A percentile compares a stretch with the other conserved stretches of the same genome.
phyloP scores from a whole-genome alignment of 345 rosid genomes.

The Gossypium ekmanianum region DNA sequence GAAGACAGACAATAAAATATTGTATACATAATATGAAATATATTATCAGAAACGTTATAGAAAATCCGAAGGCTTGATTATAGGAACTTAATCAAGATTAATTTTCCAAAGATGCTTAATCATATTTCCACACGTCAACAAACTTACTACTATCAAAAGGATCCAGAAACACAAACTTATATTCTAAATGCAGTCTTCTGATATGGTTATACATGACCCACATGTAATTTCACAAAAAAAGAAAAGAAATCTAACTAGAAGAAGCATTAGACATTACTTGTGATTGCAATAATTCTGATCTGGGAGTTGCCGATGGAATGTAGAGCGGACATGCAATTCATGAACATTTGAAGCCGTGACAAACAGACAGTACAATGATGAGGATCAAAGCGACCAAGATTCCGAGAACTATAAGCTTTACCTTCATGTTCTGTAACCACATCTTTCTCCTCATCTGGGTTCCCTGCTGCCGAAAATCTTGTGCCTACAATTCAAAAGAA shows the following conservation, averaged over 20 bases:
- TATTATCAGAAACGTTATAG: too few species aligned
- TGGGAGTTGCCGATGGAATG: not conserved
- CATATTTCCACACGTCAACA: slow-evolving; percentile 24
- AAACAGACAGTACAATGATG: slow-evolving; percentile 51
- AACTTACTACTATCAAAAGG: not conserved
- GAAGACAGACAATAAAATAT: too few species aligned
- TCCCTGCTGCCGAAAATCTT: slow-evolving; percentile 71
- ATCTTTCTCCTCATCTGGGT: slow-evolving; percentile 65
- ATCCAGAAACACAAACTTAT: not conserved
- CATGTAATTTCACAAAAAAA: not conserved
- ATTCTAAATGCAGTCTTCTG: not conserved
- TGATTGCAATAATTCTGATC: not conserved
- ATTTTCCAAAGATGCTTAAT: not conserved
- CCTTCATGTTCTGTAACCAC: slow-evolving; percentile 75
- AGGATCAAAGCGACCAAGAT: slow-evolving; percentile 58
- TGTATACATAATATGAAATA: too few species aligned
- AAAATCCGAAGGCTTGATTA: too few species aligned
- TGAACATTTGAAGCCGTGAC: slow-evolving; percentile 37
- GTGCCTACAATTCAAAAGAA: slow-evolving; percentile 41
- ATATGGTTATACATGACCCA: not conserved
- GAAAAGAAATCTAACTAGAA: not conserved
- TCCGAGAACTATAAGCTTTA: slow-evolving; percentile 59
- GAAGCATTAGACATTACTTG: not conserved
- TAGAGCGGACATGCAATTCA: not conserved
- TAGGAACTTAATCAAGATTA: not conserved